phyloP scores from a whole-genome alignment of 75 land plant species.

The Larix kaempferi region DNA sequence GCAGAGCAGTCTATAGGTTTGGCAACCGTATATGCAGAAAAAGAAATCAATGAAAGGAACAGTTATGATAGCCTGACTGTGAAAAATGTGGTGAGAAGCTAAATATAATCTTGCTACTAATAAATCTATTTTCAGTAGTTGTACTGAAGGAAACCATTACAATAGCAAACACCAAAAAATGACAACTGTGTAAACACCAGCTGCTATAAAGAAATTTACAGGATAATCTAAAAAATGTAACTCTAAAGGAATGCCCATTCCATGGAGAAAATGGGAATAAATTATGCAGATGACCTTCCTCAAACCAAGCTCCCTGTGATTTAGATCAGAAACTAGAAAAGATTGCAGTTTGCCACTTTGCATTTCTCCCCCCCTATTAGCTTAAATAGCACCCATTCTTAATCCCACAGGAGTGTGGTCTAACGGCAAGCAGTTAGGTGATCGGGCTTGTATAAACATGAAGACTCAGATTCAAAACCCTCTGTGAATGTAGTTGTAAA shows the following conservation, averaged over 20 bases:
- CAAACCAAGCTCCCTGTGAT: not conserved
- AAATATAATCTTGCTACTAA: not conserved
- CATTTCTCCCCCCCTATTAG: not conserved
- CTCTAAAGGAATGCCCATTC: not conserved
- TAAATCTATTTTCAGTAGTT: not conserved
- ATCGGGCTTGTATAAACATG: no score
- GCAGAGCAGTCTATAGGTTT: not conserved
- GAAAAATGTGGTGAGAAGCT: not conserved
- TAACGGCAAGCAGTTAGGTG: no score
- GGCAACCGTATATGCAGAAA: not conserved
- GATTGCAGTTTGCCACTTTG: not conserved
- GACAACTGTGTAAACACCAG: not conserved
- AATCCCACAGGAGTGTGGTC: no score
- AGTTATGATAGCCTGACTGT: not conserved
- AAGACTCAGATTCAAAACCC: no score
- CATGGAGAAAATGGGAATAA: not conserved
- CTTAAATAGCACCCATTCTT: not conserved
- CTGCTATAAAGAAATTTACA: not conserved
- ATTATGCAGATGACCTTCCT: not conserved
- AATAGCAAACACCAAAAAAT: no score
- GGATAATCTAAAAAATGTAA: not conserved
- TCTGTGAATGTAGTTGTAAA: no score
- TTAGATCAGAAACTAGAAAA: not conserved
- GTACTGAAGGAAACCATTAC: not conserved
- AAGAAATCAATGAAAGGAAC: not conserved